A percentile compares a stretch with the other conserved stretches of the same genome.
Conservation (phyloP, 2,329 filamentous ascomycete species). For the Stachybotrys elegans region DNA sequence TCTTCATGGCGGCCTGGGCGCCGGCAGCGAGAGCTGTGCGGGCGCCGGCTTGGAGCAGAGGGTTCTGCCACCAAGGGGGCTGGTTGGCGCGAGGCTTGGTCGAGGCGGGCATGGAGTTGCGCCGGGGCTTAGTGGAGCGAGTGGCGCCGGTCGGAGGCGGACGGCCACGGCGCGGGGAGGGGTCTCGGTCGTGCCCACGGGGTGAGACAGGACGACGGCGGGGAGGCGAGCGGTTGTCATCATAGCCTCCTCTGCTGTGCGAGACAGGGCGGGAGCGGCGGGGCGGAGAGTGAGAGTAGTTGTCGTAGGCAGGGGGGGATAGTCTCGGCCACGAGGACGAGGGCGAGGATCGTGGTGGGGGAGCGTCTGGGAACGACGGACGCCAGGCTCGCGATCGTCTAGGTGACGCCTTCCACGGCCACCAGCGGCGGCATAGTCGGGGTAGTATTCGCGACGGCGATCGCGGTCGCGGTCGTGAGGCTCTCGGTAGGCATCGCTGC, state of each 20-base stretch:
- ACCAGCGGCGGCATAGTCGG: not conserved
- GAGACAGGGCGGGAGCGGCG: conserved; percentile 16
- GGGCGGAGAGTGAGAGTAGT: conserved; percentile 1
- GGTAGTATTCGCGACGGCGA: not conserved
- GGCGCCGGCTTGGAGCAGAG: conserved; percentile 34
- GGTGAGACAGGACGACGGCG: conserved; percentile 17
- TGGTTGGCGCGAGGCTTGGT: conserved; percentile 13
- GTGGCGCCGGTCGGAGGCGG: conserved; percentile 11
- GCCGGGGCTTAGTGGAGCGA: conserved; percentile 13
- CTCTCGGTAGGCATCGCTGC: not conserved
- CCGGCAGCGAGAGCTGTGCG: conserved; percentile 43
- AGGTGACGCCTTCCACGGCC: not conserved
- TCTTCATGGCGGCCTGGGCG: conserved; percentile 41
- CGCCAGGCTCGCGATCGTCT: conserved; percentile 1
- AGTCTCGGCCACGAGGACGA: not conserved
- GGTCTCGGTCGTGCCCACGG: conserved; percentile 11
- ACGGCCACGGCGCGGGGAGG: conserved; percentile 17
- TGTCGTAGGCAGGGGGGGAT: not conserved
- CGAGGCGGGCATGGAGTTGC: conserved; percentile 27
- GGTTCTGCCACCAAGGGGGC: conserved; percentile 31
- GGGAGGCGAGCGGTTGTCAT: conserved; percentile 4
- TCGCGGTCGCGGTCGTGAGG: conserved; percentile 2
- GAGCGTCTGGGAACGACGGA: not conserved
- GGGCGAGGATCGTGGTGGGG: not conserved
- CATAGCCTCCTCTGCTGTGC: conserved; percentile 12